phyloP scores from a whole-genome alignment of 2,329 filamentous ascomycete genomes.

The Westerdykella ornata region DNA sequence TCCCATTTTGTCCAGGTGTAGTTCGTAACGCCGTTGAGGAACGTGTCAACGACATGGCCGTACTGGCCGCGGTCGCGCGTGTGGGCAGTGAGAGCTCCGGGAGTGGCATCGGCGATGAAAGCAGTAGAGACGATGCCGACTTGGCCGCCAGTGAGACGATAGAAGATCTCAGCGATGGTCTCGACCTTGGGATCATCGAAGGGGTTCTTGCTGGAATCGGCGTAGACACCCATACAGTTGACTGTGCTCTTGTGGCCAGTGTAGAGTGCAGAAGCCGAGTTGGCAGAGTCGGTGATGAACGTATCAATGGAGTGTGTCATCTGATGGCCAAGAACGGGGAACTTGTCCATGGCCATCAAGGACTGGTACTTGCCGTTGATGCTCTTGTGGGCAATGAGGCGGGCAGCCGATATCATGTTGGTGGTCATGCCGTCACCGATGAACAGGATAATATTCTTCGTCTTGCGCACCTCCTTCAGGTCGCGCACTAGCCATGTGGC shows the following conservation, averaged over 20 bases:
- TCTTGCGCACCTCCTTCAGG: constrained; percentile 60
- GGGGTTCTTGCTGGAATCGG: constrained; percentile 63
- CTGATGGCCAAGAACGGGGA: constrained; percentile 79
- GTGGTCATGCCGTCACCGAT: constrained; percentile 66
- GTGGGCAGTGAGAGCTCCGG: constrained; percentile 56
- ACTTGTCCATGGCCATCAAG: constrained; percentile 70
- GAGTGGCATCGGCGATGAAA: constrained; percentile 73
- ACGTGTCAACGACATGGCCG: constrained; percentile 66
- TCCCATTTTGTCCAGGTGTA: constrained; percentile 72
- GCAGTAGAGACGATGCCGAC: constrained; percentile 68
- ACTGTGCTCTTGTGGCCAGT: constrained; percentile 78
- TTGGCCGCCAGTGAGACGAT: constrained; percentile 58
- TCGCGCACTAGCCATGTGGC: constrained; percentile 74
- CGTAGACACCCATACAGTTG: constrained; percentile 76
- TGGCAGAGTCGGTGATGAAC: constrained; percentile 82
- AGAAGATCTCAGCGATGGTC: constrained; percentile 71
- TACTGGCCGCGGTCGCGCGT: constrained; percentile 64
- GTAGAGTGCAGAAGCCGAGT: constrained; percentile 75
- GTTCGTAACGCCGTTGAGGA: constrained; percentile 68
- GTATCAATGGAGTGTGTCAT: constrained; percentile 81
- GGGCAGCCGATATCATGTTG: constrained; percentile 74
- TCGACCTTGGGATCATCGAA: constrained; percentile 86
- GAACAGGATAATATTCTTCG: constrained; percentile 81
- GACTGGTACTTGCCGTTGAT: constrained; percentile 80
- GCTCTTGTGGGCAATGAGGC: constrained; percentile 72